phyloP scores from a whole-genome alignment of 2,329 filamentous ascomycete species.

The Diaporthe capsici region DNA sequence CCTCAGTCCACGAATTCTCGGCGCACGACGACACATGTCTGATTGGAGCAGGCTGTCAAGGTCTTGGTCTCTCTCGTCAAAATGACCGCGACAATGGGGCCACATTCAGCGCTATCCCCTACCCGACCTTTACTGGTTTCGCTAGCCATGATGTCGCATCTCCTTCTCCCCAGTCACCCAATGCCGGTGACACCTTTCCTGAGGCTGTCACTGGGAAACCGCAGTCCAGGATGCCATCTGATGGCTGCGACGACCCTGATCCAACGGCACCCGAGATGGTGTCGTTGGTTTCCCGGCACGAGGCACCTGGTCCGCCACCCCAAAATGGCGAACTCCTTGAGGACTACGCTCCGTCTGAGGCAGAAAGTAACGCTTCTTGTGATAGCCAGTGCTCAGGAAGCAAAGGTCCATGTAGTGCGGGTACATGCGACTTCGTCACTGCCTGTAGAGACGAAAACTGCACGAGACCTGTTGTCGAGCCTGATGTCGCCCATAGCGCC shows the following conservation, averaged over 20 bases:
- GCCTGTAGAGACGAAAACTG: constrained; percentile 45
- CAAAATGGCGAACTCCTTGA: constrained; percentile 13
- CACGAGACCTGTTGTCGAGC: constrained; percentile 45
- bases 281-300: background rate
- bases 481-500: constrained; percentile 46
- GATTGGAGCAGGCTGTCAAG: constrained; percentile 37
- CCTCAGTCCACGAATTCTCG: constrained; percentile 28
- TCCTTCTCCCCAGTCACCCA: constrained; percentile 10
- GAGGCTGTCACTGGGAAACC: constrained; percentile 20
- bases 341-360: constrained; percentile 29
- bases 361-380: constrained; percentile 35
- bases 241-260: background rate
- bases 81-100: constrained; percentile 1
- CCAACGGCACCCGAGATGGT: background rate
- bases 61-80: constrained; percentile 37
- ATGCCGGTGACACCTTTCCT: constrained; percentile 18
- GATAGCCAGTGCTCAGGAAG: constrained; percentile 39
- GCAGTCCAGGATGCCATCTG: constrained; percentile 10
- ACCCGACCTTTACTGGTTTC: constrained; percentile 3
- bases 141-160: constrained; percentile 2
- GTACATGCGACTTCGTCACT: constrained; percentile 46
- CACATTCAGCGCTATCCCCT: constrained; percentile 1
- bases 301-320: constrained; percentile 1
- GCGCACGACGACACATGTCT: constrained; percentile 42
- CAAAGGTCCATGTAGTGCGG: constrained; percentile 39